phyloP scores from a whole-genome alignment of 192 early-diverging fungal species.

The Linnemannia elongata region DNA sequence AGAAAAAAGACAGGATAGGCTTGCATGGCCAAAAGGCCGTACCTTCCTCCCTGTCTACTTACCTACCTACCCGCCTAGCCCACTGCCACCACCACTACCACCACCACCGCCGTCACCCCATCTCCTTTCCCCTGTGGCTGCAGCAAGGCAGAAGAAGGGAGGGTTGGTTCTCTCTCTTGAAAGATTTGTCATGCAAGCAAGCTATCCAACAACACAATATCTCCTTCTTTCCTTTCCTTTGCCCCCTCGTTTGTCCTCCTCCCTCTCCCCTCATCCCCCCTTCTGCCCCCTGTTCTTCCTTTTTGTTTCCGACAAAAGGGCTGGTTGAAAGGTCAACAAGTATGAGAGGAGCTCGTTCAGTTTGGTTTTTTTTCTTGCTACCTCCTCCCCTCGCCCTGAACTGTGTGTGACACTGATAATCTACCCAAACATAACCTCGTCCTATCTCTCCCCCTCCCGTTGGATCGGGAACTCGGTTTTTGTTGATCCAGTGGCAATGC shows the following conservation, averaged over 20 bases:
- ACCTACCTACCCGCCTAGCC: background rate
- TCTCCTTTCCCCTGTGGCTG: background rate
- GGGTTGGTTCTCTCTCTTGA: slow-evolving; percentile 8
- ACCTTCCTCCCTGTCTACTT: background rate
- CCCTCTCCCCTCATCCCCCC: background rate
- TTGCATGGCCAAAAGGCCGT: background rate
- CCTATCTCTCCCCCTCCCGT: background rate
- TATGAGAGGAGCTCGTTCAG: background rate
- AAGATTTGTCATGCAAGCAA: slow-evolving; percentile 1
- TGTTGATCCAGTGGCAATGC: too few species aligned
- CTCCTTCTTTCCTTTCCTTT: background rate
- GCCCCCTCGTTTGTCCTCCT: background rate
- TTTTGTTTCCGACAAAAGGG: background rate
- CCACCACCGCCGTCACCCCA: background rate
- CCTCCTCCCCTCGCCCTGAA: background rate
- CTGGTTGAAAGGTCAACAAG: background rate
- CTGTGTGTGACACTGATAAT: slow-evolving; percentile 1
- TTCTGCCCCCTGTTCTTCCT: background rate
- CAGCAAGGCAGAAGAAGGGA: background rate
- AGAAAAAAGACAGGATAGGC: background rate
- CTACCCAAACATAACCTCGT: background rate
- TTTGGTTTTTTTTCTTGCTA: background rate
- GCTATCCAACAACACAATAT: background rate
- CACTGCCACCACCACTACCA: background rate
- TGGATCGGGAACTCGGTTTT: background rate